phyloP scores from a whole-genome alignment of 2,329 filamentous ascomycete species.

The Aspergillus sp. region DNA sequence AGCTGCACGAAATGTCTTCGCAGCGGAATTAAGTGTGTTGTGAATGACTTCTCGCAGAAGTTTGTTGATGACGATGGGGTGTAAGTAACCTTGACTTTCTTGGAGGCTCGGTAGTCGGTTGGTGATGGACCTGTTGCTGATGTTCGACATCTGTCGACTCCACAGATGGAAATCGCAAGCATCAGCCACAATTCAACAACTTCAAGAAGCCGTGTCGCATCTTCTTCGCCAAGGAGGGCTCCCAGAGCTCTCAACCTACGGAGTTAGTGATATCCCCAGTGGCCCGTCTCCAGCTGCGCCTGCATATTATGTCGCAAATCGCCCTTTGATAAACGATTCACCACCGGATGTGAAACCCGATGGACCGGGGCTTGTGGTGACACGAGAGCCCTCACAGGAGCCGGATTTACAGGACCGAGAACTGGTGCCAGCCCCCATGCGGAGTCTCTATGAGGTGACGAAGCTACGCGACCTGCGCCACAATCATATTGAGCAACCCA shows the following conservation, averaged over 20 bases:
- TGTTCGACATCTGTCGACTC: slow-evolving; percentile 5
- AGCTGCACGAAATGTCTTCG: slow-evolving; percentile 53
- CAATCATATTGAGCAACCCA: slow-evolving; percentile 37
- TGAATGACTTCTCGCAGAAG: slow-evolving; percentile 58
- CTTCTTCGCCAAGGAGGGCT: slow-evolving; percentile 46
- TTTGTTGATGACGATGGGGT: slow-evolving; percentile 55
- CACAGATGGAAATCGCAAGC: slow-evolving; percentile 49
- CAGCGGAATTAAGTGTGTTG: slow-evolving; percentile 52
- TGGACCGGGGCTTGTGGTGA: slow-evolving; percentile 38
- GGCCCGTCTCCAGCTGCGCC: slow-evolving; percentile 25
- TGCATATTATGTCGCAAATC: slow-evolving; percentile 28
- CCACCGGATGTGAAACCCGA: slow-evolving; percentile 28
- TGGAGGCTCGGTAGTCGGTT: not conserved
- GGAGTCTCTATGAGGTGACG: slow-evolving; percentile 56
- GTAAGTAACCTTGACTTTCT: slow-evolving; percentile 34
- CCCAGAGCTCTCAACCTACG: slow-evolving; percentile 42
- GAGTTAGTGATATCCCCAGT: slow-evolving; percentile 29
- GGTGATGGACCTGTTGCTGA: not conserved
- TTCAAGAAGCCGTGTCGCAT: slow-evolving; percentile 48
- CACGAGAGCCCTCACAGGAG: slow-evolving; percentile 48
- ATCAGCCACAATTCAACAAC: slow-evolving; percentile 41
- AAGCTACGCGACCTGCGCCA: slow-evolving; percentile 47
- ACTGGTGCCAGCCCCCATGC: slow-evolving; percentile 53
- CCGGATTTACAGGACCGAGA: slow-evolving; percentile 42
- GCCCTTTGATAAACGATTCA: slow-evolving; percentile 26